Conservation (phyloP, 2,329 filamentous ascomycete species). For the Pyrenophora tritici-repentis region DNA sequence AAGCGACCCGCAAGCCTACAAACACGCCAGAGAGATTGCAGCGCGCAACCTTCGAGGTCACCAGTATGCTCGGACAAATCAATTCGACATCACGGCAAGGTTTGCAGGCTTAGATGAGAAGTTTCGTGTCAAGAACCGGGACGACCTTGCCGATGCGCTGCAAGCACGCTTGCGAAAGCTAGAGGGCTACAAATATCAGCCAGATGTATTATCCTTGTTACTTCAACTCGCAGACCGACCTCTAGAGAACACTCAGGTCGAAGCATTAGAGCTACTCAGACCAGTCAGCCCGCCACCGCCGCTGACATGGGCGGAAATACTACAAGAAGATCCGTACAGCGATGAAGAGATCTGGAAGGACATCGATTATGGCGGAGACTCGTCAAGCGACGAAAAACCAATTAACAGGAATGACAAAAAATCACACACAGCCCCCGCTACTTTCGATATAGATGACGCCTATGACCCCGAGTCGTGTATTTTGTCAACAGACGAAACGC, state of each 20-base stretch:
- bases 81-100: constrained; percentile 53
- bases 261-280: constrained; percentile 63
- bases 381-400: constrained; percentile 64
- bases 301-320: constrained; percentile 79
- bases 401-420: constrained; percentile 29
- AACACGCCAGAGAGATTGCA: constrained; percentile 47
- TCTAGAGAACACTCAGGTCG: constrained; percentile 68
- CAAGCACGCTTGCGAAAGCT: constrained; percentile 64
- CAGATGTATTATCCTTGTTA: constrained; percentile 78
- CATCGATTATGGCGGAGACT: constrained; percentile 68
- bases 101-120: constrained; percentile 73
- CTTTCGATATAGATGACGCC: constrained; percentile 46
- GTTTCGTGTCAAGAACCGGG: constrained; percentile 78
- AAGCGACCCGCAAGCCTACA: constrained; percentile 48
- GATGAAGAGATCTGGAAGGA: constrained; percentile 72
- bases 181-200: constrained; percentile 66
- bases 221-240: constrained; percentile 83
- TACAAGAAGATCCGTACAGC: constrained; percentile 74
- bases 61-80: constrained; percentile 53
- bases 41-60: constrained; percentile 47
- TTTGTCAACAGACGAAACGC: constrained; percentile 27
- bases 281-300: constrained; percentile 53
- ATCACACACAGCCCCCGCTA: constrained; percentile 41
- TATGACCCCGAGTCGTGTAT: constrained; percentile 43
- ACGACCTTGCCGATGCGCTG: constrained; percentile 76